Conservation (phyloP, 2,329 filamentous ascomycete species). For the Cadophora sp. region DNA sequence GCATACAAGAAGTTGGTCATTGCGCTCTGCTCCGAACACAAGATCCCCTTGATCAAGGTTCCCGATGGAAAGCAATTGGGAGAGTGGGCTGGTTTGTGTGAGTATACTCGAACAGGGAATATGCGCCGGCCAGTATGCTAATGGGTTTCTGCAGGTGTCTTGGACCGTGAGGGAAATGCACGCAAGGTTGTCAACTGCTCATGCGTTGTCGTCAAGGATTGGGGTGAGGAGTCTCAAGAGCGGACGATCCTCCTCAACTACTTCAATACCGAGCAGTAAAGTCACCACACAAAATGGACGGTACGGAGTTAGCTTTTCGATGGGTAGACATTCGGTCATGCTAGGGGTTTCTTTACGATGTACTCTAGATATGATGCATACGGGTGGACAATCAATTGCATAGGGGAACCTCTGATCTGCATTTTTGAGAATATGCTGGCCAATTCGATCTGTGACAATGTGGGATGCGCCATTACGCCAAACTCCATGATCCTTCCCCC, state of each 20-base stretch:
- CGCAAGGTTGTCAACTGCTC: conserved; percentile 99
- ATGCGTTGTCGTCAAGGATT: conserved; percentile 99
- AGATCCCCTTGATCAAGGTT: conserved; percentile 99
- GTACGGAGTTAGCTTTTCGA: conserved; percentile 41
- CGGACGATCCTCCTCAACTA: conserved; percentile 99
- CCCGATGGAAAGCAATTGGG: conserved; percentile 99
- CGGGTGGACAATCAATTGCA: conserved; percentile 43
- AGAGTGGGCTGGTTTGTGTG: conserved; percentile 99
- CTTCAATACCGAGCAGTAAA: conserved; percentile 92
- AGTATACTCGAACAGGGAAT: conserved; percentile 52
- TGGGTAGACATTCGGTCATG: conserved; percentile 43
- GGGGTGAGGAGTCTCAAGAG: conserved; percentile 99
- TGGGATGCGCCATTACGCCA: conserved; percentile 13
- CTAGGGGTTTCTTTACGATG: conserved; percentile 41
- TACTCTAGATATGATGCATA: conserved; percentile 45
- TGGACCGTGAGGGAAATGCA: conserved; percentile 99
- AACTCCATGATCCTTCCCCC: conserved; percentile 13
- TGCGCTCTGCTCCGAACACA: conserved; percentile 98
- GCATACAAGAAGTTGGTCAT: conserved; percentile 99
- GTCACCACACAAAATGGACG: conserved; percentile 29
- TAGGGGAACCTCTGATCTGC: conserved; percentile 34
- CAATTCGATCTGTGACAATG: conserved; percentile 1
- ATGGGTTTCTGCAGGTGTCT: conserved; percentile 70
- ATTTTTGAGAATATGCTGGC: background rate
- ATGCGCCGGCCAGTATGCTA: conserved; percentile 30